Conservation (phyloP, 768 basidiomycete species). For the Calocera cornea region DNA sequence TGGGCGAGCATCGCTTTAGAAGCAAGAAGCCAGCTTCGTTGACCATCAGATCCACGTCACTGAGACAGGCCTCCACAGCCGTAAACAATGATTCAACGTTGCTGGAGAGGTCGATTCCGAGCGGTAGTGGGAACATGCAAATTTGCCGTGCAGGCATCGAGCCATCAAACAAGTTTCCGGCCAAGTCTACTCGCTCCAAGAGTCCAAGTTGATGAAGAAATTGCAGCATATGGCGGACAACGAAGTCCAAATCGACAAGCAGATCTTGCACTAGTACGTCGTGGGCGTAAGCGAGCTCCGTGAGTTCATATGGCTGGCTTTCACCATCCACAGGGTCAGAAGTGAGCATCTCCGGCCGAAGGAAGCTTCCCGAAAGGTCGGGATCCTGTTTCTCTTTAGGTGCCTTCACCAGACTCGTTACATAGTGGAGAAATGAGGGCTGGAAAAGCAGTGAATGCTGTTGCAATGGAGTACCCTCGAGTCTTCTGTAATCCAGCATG, state of each 20-base stretch:
- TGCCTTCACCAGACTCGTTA: conserved; percentile 43
- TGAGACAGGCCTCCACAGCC: conserved; percentile 55
- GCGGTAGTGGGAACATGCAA: conserved; percentile 54
- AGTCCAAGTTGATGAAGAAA: conserved; percentile 53
- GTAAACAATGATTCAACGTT: conserved; percentile 61
- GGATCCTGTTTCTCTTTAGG: conserved; percentile 12
- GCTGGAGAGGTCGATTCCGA: conserved; percentile 55
- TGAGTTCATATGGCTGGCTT: conserved; percentile 41
- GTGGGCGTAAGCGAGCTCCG: conserved; percentile 45
- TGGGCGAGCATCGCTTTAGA: conserved; percentile 57
- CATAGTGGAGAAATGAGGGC: conserved; percentile 50
- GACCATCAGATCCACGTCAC: conserved; percentile 54
- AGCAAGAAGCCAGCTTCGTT: conserved; percentile 64
- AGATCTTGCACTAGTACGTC: conserved; percentile 48
- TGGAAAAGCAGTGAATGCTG: conserved; percentile 47
- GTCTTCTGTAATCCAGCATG: conserved; percentile 35
- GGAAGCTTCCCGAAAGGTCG: conserved; percentile 7
- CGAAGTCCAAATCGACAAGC: conserved; percentile 39
- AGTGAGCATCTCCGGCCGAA: conserved; percentile 10
- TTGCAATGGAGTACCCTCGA: conserved; percentile 26
- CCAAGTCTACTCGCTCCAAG: conserved; percentile 37
- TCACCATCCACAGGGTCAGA: conserved; percentile 17
- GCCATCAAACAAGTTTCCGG: conserved; percentile 23
- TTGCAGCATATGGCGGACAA: conserved; percentile 39
- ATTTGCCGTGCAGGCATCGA: conserved; percentile 22